Conservation (phyloP, 2,329 filamentous ascomycete species). For the Cyphellophora attinorum region DNA sequence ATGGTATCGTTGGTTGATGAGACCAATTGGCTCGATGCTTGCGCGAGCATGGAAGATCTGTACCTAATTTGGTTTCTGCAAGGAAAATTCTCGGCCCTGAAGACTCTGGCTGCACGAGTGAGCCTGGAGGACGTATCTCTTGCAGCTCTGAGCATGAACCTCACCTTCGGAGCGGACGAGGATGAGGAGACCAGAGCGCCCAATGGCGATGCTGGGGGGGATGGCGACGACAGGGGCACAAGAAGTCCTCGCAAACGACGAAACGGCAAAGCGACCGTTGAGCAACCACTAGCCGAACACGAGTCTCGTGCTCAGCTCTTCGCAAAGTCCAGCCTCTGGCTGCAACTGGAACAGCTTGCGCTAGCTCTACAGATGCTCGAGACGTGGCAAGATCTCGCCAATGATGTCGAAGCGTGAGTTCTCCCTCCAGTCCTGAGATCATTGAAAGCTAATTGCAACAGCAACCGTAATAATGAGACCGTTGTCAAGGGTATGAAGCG, state of each 20-base stretch:
- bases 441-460: slow-evolving; percentile 11
- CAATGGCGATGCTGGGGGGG: slow-evolving; percentile 11
- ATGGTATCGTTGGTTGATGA: slow-evolving; percentile 73
- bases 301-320: slow-evolving; percentile 34
- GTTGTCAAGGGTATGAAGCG: slow-evolving; percentile 42
- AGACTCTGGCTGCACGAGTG: slow-evolving; percentile 42
- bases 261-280: slow-evolving; percentile 16
- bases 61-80: slow-evolving; percentile 77
- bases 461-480: slow-evolving; percentile 22
- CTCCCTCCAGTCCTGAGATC: neutral
- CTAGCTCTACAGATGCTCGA: slow-evolving; percentile 59
- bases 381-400: slow-evolving; percentile 50
- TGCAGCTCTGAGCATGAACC: slow-evolving; percentile 29
- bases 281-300: slow-evolving; percentile 27
- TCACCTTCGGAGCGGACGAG: slow-evolving; percentile 13
- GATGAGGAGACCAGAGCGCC: slow-evolving; percentile 18
- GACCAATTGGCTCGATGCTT: slow-evolving; percentile 58
- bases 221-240: slow-evolving; percentile 15
- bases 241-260: slow-evolving; percentile 19
- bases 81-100: slow-evolving; percentile 43
- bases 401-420: slow-evolving; percentile 32
- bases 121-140: slow-evolving; percentile 38
- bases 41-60: slow-evolving; percentile 58
- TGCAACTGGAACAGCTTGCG: slow-evolving; percentile 60
- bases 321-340: slow-evolving; percentile 52